phyloP scores from a whole-genome alignment of 192 early-diverging fungal genomes.

The Backusella circina region DNA sequence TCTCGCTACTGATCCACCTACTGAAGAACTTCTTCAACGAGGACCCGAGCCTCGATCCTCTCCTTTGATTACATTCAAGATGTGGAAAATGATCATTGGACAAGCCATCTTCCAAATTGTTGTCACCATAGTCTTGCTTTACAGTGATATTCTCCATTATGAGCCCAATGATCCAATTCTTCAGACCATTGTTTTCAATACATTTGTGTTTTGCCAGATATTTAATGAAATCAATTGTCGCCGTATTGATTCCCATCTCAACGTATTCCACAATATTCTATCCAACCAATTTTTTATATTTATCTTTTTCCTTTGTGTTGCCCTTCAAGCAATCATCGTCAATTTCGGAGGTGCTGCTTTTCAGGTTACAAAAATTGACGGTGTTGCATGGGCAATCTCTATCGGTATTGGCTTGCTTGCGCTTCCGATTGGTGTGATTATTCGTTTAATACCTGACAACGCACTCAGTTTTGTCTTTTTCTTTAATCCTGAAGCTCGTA shows the following conservation, averaged over 20 bases:
- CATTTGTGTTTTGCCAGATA: slow-evolving; percentile 88
- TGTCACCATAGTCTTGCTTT: slow-evolving; percentile 70
- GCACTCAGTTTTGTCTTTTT: slow-evolving; percentile 34
- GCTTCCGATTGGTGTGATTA: slow-evolving; percentile 78
- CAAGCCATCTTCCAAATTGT: slow-evolving; percentile 91
- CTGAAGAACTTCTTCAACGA: slow-evolving; percentile 77
- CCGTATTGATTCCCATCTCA: slow-evolving; percentile 70
- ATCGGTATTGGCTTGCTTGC: slow-evolving; percentile 75
- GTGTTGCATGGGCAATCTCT: slow-evolving; percentile 80
- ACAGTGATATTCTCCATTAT: slow-evolving; percentile 61
- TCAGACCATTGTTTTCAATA: slow-evolving; percentile 87
- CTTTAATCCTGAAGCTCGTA: slow-evolving; percentile 21
- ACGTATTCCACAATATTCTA: slow-evolving; percentile 83
- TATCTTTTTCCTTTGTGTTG: slow-evolving; percentile 73
- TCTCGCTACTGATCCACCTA: slow-evolving; percentile 95
- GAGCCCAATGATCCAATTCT: slow-evolving; percentile 33
- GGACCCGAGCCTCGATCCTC: slow-evolving; percentile 77
- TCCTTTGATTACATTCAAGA: slow-evolving; percentile 81
- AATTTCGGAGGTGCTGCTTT: slow-evolving; percentile 90
- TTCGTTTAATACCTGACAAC: slow-evolving; percentile 81
- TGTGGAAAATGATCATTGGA: slow-evolving; percentile 96
- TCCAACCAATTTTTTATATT: slow-evolving; percentile 77
- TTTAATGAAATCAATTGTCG: slow-evolving; percentile 91
- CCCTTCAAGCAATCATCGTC: slow-evolving; percentile 85
- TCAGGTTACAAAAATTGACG: slow-evolving; percentile 62